A percentile compares a stretch with the other conserved stretches of the same genome.
These are phyloP conservation scores for Azolla pinnata DNA, from an alignment of 75 land plant genomes.

Conservation along the genomic window DNA sequence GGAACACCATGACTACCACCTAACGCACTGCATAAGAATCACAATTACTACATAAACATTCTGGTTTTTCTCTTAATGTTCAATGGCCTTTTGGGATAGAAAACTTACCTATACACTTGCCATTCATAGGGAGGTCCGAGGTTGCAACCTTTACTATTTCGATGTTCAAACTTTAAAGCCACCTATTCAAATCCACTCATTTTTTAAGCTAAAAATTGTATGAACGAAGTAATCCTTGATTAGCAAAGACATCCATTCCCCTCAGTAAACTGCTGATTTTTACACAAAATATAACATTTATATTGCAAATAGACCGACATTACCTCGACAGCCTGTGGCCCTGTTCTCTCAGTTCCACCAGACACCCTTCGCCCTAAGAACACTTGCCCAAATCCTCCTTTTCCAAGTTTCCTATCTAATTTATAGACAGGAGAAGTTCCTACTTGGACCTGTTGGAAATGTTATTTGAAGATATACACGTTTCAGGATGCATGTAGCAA, in stretches of 20 bases:
- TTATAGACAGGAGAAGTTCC: slow-evolving; percentile 82
- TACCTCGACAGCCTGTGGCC: slow-evolving; percentile 92
- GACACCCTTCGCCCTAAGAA: slow-evolving; percentile 66
- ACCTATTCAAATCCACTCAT: too few relatives aligned
- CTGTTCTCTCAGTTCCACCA: slow-evolving; percentile 75
- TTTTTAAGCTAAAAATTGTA: too few relatives aligned
- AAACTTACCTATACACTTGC: slow-evolving; percentile 88
- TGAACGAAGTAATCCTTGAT: too few relatives aligned
- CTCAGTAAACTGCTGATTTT: not conserved
- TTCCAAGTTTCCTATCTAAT: slow-evolving; percentile 80
- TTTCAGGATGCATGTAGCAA: not conserved
- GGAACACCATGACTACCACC: slow-evolving; percentile 89
- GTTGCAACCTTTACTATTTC: slow-evolving; percentile 86
- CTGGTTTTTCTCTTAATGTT: not conserved
- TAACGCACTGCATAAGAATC: slow-evolving; percentile 44
- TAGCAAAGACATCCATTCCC: too few relatives aligned
- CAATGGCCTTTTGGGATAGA: too few relatives aligned
- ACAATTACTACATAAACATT: not conserved
- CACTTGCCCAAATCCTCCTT: slow-evolving; percentile 98
- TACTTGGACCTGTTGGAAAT: slow-evolving; percentile 67
- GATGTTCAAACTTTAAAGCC: slow-evolving; percentile 89
- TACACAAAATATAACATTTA: too few relatives aligned
- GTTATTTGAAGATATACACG: too few relatives aligned
- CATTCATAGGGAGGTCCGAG: slow-evolving; percentile 96
- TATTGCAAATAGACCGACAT: not conserved